Evolutionary conservation across 768 basidiomycete species (phyloP).

Genomic region (Lentinula detonsa): DNA sequence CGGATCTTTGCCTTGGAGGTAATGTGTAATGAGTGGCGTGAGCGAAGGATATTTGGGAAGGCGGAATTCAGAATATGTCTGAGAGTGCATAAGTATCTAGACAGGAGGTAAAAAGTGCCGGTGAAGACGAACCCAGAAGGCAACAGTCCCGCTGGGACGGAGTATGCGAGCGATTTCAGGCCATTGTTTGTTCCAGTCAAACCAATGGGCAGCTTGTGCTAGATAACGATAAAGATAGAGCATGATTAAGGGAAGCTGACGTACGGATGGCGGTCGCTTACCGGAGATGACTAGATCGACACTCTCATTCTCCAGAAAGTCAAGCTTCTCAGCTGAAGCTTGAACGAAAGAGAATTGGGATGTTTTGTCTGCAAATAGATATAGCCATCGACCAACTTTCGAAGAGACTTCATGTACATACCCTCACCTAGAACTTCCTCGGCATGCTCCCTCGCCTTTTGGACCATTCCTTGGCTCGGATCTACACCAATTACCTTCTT

Average conservation of each 20-base stretch:
- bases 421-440: constrained; percentile 12
- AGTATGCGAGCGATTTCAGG: constrained; percentile 58
- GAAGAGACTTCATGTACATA: background rate
- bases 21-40: constrained; percentile 53
- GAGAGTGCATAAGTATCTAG: background rate
- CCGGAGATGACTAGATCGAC: constrained; percentile 70
- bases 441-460: constrained; percentile 32
- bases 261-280: constrained; percentile 19
- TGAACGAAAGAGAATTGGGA: constrained; percentile 27
- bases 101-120: background rate
- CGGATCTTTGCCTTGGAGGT: constrained; percentile 54
- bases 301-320: constrained; percentile 38
- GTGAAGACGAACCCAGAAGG: constrained; percentile 56
- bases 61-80: constrained; percentile 72
- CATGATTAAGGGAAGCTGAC: background rate
- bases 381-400: background rate
- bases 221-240: background rate
- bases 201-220: constrained; percentile 85
- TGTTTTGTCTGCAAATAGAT: constrained; percentile 15
- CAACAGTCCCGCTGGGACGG: constrained; percentile 56
- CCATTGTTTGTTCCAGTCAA: constrained; percentile 70
- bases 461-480: constrained; percentile 68
- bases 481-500: constrained; percentile 65
- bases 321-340: constrained; percentile 49
- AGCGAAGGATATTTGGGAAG: constrained; percentile 53